These are phyloP conservation scores for Torulaspora indica DNA, from an alignment of 805 yeast species.

Conservation along the genomic window DNA sequence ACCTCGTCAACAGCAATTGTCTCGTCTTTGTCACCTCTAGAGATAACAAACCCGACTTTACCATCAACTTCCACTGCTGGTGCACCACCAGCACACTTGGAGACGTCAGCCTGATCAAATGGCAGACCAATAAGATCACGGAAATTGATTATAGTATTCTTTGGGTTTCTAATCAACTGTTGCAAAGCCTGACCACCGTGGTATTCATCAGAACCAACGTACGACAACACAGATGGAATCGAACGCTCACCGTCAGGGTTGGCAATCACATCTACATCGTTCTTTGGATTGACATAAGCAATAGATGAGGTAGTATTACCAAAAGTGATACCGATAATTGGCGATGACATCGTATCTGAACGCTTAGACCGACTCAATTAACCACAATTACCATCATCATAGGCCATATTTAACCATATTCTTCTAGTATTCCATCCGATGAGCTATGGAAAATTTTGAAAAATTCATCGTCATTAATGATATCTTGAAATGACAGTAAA, in stretches of 20 bases:
- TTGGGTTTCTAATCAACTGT: constrained; percentile 86
- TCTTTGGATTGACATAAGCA: constrained; percentile 87
- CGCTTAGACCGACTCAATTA: not conserved
- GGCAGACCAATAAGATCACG: constrained; percentile 85
- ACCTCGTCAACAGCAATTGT: constrained; percentile 69
- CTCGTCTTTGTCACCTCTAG: constrained; percentile 45
- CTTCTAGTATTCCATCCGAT: not conserved
- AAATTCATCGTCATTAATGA: not conserved
- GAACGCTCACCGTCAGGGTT: constrained; percentile 98
- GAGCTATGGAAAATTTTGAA: not conserved
- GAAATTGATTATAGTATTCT: constrained; percentile 82
- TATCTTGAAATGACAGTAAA: not conserved
- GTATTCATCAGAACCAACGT: constrained; percentile 91
- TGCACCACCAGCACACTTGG: constrained; percentile 56
- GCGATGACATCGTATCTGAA: constrained; percentile 28
- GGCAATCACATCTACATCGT: constrained; percentile 85
- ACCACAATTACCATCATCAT: not conserved
- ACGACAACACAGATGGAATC: constrained; percentile 87
- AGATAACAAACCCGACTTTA: constrained; percentile 59
- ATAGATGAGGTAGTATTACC: constrained; percentile 96
- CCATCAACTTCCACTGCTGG: constrained; percentile 46
- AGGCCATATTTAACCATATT: too few relatives aligned
- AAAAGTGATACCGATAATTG: constrained; percentile 89
- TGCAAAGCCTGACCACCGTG: constrained; percentile 96
- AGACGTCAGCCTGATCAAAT: constrained; percentile 63